Evolutionary conservation across 1,139 yeast species (phyloP).

Genomic region (Trichomonascaceae sp.): DNA sequence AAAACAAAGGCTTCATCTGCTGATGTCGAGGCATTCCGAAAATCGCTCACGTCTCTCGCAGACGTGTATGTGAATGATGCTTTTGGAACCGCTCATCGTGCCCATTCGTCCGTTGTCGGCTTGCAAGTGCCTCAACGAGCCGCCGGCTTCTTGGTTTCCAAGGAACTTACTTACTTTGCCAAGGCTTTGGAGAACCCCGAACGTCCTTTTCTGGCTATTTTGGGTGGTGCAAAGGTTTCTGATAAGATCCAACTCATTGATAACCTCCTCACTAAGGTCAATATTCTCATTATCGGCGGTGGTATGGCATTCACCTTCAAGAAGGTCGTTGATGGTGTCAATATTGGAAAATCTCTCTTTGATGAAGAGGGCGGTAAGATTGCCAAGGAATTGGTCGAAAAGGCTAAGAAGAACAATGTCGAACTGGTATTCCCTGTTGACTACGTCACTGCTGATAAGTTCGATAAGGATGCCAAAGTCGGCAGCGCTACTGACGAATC

Average conservation of each 20-base stretch:
- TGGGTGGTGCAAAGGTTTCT: slow-evolving; percentile 98
- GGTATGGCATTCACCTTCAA: slow-evolving; percentile 99
- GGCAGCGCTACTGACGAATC: slow-evolving; percentile 75
- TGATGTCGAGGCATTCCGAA: slow-evolving; percentile 78
- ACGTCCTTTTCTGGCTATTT: slow-evolving; percentile 94
- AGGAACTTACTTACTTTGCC: slow-evolving; percentile 93
- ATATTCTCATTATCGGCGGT: slow-evolving; percentile 90
- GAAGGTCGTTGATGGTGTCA: slow-evolving; percentile 77
- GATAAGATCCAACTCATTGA: slow-evolving; percentile 97
- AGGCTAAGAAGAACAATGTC: slow-evolving; percentile 92
- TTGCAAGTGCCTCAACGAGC: slow-evolving; percentile 89
- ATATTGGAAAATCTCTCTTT: slow-evolving; percentile 80
- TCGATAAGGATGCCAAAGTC: slow-evolving; percentile 80
- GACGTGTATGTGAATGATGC: slow-evolving; percentile 97
- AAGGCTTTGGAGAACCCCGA: slow-evolving; percentile 95
- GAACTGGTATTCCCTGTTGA: slow-evolving; percentile 89
- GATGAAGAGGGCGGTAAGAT: slow-evolving; percentile 92
- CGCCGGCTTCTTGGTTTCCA: slow-evolving; percentile 94
- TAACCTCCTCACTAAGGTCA: slow-evolving; percentile 91
- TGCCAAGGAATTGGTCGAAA: slow-evolving; percentile 79
- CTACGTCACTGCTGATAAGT: slow-evolving; percentile 89
- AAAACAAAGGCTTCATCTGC: slow-evolving; percentile 85
- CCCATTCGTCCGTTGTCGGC: slow-evolving; percentile 98
- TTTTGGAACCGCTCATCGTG: slow-evolving; percentile 98
- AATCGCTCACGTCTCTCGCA: slow-evolving; percentile 78